Base-by-base conservation (phyloP, 1,284 basidiomycete species). In the Cryptococcus sp. region DNA sequence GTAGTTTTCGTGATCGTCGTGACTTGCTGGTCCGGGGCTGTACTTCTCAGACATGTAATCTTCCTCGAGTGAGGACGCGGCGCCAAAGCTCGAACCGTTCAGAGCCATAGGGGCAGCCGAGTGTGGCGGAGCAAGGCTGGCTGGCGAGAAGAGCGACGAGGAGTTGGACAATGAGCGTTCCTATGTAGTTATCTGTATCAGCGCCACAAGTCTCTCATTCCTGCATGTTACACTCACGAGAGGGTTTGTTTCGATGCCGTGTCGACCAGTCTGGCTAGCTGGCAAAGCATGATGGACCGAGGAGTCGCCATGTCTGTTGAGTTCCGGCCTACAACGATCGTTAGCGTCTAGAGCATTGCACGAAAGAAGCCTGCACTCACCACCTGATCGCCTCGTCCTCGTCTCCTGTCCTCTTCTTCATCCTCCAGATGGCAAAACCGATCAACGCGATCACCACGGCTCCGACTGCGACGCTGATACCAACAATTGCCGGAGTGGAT, bases 301-400 rank as follows among this genome's bases (percentile, higher is more conserved):
- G 0, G 75, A 66, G 57, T 79, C 77, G 27, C 78, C 78, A 61
- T 79, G 77, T 54, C 71, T 64, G 63, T 79, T 78, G 47, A 79
- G 70, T 58, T 79, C 78, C 20, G 78, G 78, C 73, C 70, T 72
- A 50, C 15, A 19, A 22, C 17, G 19, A 46, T 47, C 16, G 15
- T 56, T 58, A 65, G 47, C 43, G 35, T 43, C n/a, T 40, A 50
- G 13, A 38, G 10, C 4, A 15, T 22, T 30, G 47, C 15, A 20
- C 5, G 5, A 17, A 27, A 39, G 13, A 35, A 13, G 22, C 5
- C 15, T 15, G 15, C 6, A 69, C 70, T 60, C 54, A 72, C 76
- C 78, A 79, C 55, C 74, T 63, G 65, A 79, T 79, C 25, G 70
- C 76, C 52, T 79, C 78, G 55, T 76, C 75, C 52, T 76, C 76